A percentile compares a stretch with the other conserved stretches of the same genome.
These are phyloP conservation scores for Colletotrichum coccodes DNA, from an alignment of 2,329 filamentous ascomycete species.

Conservation along the genomic window DNA sequence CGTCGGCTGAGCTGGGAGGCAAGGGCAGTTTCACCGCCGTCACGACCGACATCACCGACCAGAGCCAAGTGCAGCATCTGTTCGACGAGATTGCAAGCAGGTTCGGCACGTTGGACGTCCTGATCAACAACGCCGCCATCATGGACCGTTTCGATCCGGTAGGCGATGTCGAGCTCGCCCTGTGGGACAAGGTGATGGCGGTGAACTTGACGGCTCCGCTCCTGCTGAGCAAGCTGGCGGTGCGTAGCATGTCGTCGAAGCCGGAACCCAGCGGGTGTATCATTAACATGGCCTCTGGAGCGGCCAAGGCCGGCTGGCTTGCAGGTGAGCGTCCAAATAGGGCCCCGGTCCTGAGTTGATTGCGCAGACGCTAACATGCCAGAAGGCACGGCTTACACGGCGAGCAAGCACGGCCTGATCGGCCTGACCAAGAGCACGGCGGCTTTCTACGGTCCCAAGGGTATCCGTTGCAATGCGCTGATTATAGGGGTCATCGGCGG, in stretches of 20 bases:
- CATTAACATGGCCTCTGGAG: constrained; percentile 32
- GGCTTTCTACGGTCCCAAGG: constrained; percentile 61
- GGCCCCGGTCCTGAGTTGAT: not conserved
- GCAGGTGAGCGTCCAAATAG: not conserved
- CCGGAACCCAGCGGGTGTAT: constrained; percentile 36
- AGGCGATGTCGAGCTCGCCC: constrained; percentile 53
- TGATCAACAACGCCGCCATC: constrained; percentile 47
- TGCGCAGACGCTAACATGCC: too few relatives aligned
- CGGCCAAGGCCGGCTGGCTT: not conserved
- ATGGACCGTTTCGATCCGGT: constrained; percentile 66
- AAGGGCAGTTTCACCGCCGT: not conserved
- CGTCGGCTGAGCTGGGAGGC: not conserved
- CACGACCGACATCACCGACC: not conserved
- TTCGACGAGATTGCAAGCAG: constrained; percentile 32
- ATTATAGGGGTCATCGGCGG: not conserved
- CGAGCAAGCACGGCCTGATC: constrained; percentile 62
- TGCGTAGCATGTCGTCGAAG: constrained; percentile 57
- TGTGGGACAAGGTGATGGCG: constrained; percentile 64
- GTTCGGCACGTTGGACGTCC: constrained; percentile 44
- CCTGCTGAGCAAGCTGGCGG: constrained; percentile 59
- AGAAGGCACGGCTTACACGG: constrained; percentile 58
- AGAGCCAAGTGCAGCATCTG: not conserved
- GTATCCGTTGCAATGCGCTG: constrained; percentile 50
- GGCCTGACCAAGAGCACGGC: constrained; percentile 67
- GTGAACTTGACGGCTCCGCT: constrained; percentile 67